Evolutionary conservation across 768 basidiomycete species (phyloP), one percentile per base, ranked within the genome.

Genomic region (Obba rivulosa): DNA sequence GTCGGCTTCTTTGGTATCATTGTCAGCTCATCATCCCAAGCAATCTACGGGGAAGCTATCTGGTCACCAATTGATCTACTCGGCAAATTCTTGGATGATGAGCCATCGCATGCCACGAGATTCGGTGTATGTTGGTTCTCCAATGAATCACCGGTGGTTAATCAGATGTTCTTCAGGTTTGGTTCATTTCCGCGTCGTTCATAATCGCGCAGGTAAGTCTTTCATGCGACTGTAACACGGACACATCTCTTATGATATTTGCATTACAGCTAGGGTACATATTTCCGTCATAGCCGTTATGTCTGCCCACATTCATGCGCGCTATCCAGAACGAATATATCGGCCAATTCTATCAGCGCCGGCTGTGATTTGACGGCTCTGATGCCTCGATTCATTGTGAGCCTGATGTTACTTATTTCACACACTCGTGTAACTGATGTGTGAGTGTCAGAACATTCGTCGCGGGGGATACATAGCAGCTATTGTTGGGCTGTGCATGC

Each of bases 401-500:
- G 10, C 14, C n/a, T 38, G 24, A 4, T 13, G n/a, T n/a, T n/a
- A n/a, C n/a, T n/a, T 38, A 4, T 25, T 39, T 4, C 21, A 21
- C 13, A 13, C 7, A 18, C 5, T 4, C 28, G 21, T 11, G 8
- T 16, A 3, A 5, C 23, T 43, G 18, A 4, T 43, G 39, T 21
- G 45, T 40, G 22, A 38, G 24, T 22, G 9, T 20, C 49, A 85
- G 81, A 90, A 86, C 60, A 91, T 92, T 61, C 81, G 89, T 18
- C 78, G 89, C 17, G 89, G 91, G 23, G 88, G 89, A 14, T 93
- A 85, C 66, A 67, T 92, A 41, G 85, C 83, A n/a, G 87, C 87
- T 8, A 72, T 85, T 41, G 81, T 88, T 35, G 88, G 88, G 4
- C 59, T 90, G 25, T 78, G 73, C 64, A 87, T 87, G 71, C 76